These are phyloP conservation scores for Deakozyma indianensis DNA, from an alignment of 805 yeast genomes.

Conservation along the genomic window DNA sequence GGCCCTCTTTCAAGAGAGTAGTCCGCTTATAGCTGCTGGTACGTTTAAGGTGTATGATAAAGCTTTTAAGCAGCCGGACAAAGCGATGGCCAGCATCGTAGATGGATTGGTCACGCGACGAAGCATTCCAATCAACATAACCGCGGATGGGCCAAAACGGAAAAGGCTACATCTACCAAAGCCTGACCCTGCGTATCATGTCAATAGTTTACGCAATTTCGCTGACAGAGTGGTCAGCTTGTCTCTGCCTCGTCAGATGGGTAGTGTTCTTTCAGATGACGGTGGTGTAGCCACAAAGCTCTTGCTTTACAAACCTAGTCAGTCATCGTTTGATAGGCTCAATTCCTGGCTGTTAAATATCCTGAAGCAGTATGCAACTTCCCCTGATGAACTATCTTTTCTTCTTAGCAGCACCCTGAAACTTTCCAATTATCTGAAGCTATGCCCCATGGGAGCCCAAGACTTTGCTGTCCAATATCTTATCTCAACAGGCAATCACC, in stretches of 20 bases:
- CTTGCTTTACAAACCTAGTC: conserved; percentile 7
- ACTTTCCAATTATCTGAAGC: background rate
- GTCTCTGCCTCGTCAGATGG: conserved; percentile 11
- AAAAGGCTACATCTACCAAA: background rate
- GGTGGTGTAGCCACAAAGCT: conserved; percentile 6
- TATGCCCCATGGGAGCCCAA: background rate
- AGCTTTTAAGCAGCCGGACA: conserved; percentile 19
- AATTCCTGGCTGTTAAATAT: conserved; percentile 7
- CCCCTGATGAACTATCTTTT: background rate
- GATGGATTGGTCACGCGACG: background rate
- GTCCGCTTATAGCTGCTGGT: conserved; percentile 15
- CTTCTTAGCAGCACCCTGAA: background rate
- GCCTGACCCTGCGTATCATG: conserved; percentile 1
- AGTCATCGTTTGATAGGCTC: conserved; percentile 8
- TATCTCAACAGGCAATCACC: background rate
- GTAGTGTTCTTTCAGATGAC: conserved; percentile 6
- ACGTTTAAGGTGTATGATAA: conserved; percentile 15
- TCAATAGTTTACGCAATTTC: conserved; percentile 5
- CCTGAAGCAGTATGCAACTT: background rate
- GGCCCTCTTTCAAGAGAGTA: conserved; percentile 11
- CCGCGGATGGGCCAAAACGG: background rate
- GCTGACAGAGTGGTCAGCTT: conserved; percentile 7
- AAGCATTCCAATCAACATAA: background rate
- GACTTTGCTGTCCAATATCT: conserved; percentile 3
- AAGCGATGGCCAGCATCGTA: conserved; percentile 3